Percentiles rank a stretch among this genome's conserved stretches.
Evolutionary conservation across 1,284 basidiomycete genomes (phyloP).

Genomic region (Stygiomarasmius scandens): DNA sequence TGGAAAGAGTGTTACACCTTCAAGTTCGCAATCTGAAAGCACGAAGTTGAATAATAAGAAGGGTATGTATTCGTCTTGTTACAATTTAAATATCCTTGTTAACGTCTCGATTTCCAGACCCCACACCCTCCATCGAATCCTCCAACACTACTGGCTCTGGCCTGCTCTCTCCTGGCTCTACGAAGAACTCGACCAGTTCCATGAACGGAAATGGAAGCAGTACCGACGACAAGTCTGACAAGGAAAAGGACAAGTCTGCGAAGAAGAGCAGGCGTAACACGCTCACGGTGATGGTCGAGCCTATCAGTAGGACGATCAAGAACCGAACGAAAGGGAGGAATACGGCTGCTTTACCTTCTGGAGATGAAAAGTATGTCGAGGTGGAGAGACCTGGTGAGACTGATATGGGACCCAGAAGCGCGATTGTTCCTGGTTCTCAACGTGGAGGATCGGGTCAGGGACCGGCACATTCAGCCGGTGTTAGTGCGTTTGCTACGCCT

Average conservation of each 20-base stretch:
- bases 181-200: too few species aligned
- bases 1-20: background rate
- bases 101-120: too few species aligned
- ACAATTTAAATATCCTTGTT: too few species aligned
- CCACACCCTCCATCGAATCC: background rate
- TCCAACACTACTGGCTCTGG: conserved; percentile 14
- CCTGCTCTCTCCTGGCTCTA: conserved; percentile 16
- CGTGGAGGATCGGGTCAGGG: background rate
- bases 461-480: background rate
- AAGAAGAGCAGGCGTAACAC: conserved; percentile 70
- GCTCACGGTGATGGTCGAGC: conserved; percentile 82
- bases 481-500: conserved; percentile 1
- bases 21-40: conserved; percentile 9
- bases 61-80: conserved; percentile 9
- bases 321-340: conserved; percentile 45
- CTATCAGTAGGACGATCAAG: conserved; percentile 63
- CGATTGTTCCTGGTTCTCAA: background rate
- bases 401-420: conserved; percentile 5
- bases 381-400: conserved; percentile 15
- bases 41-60: too few species aligned
- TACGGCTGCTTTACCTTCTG: conserved; percentile 36
- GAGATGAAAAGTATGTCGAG: conserved; percentile 14
- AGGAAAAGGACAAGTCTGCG: conserved; percentile 18
- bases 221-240: conserved; percentile 15
- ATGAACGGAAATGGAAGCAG: too few species aligned